A percentile compares a stretch with the other conserved stretches of the same genome.
Evolutionary conservation across 176 grass and related monocot species (phyloP).

Genomic region (Typha latifolia): DNA sequence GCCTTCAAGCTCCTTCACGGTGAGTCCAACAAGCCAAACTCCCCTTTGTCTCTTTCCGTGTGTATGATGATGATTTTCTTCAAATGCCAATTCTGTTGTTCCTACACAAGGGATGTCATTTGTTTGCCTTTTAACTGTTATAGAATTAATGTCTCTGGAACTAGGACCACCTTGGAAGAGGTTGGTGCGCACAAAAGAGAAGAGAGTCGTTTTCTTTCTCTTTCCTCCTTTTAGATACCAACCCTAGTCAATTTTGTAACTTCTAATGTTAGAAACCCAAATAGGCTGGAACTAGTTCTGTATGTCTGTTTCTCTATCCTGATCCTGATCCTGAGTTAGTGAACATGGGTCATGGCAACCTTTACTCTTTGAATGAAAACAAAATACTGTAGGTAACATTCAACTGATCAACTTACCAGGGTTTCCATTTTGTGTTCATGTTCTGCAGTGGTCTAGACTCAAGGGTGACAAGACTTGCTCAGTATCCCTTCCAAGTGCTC

Average conservation of each 20-base stretch:
- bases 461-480: constrained; percentile 22
- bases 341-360: too few species aligned
- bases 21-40: constrained; percentile 23
- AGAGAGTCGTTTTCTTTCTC: neutral
- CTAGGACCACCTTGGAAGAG: neutral
- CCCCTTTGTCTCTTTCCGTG: neutral
- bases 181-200: neutral
- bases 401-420: neutral
- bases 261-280: neutral
- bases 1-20: constrained; percentile 46
- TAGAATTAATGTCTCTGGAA: neutral
- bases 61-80: neutral
- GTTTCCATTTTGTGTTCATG: constrained; percentile 11
- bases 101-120: neutral
- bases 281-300: neutral
- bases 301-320: neutral
- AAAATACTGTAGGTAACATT: too few species aligned
- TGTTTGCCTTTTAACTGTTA: neutral
- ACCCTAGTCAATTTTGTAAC: neutral
- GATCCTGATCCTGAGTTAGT: neutral
- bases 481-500: constrained; percentile 31
- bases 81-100: neutral
- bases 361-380: too few species aligned
- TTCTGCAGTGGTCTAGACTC: constrained; percentile 28
- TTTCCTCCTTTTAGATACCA: neutral